Conservation (phyloP, 2,329 filamentous ascomycete genomes). For the Aspergillus pseudotamarii region DNA sequence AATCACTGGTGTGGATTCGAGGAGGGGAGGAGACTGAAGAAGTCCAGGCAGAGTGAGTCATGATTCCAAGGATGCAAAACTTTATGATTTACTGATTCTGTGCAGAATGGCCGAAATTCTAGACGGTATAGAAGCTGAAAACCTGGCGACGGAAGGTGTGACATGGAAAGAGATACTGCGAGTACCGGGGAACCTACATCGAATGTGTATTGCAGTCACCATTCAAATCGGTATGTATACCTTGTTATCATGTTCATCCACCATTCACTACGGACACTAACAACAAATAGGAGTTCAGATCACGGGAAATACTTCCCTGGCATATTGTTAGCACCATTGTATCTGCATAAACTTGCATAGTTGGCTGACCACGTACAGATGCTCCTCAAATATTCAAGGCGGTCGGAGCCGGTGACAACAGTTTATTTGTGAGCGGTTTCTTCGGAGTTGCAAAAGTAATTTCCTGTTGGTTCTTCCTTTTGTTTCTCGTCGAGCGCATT, state of each 20-base stretch:
- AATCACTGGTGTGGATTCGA: constrained; percentile 54
- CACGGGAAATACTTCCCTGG: constrained; percentile 55
- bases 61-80: neutral
- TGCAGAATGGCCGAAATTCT: constrained; percentile 46
- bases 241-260: no score
- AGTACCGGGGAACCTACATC: constrained; percentile 50
- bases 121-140: constrained; percentile 28
- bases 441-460: constrained; percentile 57
- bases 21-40: constrained; percentile 28
- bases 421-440: constrained; percentile 53
- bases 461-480: constrained; percentile 50
- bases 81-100: constrained; percentile 43
- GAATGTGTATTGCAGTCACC: constrained; percentile 51
- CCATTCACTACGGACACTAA: neutral
- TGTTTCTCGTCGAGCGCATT: constrained; percentile 55
- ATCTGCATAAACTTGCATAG: no score
- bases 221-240: constrained; percentile 45
- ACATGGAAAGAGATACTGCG: constrained; percentile 50
- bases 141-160: constrained; percentile 47
- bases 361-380: constrained; percentile 11
- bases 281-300: constrained; percentile 38
- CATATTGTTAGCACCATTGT: constrained; percentile 34
- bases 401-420: constrained; percentile 49
- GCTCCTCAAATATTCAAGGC: constrained; percentile 56
- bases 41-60: constrained; percentile 15